A percentile compares a stretch with the other conserved stretches of the same genome.
phyloP scores from a whole-genome alignment of 495 filamentous ascomycete species.

The Daldinia loculata region DNA sequence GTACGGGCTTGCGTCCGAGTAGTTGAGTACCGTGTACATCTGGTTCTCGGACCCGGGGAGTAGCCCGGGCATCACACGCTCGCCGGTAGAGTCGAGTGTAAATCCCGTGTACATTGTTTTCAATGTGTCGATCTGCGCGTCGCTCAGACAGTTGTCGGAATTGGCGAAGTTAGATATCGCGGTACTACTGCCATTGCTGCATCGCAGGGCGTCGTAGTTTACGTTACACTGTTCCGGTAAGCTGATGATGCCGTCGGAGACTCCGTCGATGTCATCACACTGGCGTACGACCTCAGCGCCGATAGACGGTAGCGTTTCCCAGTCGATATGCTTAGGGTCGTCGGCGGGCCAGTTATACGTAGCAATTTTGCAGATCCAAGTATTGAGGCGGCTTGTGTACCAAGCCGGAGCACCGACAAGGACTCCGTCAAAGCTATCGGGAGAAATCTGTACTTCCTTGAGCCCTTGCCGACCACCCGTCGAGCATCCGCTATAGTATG shows the following conservation, averaged over 20 bases:
- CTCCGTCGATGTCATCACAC: conserved; percentile 71
- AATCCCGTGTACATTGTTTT: conserved; percentile 64
- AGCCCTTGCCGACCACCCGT: conserved; percentile 68
- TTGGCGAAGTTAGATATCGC: conserved; percentile 35
- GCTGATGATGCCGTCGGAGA: conserved; percentile 71
- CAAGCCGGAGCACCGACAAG: conserved; percentile 67
- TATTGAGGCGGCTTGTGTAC: conserved; percentile 62
- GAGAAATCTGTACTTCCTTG: conserved; percentile 61
- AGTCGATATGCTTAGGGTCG: conserved; percentile 61
- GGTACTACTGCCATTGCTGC: conserved; percentile 46
- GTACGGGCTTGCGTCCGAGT: conserved; percentile 48
- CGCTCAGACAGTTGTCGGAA: conserved; percentile 61
- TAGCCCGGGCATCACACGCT: conserved; percentile 64
- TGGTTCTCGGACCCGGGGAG: conserved; percentile 54
- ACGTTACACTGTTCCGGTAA: conserved; percentile 67
- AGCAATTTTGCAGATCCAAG: conserved; percentile 55
- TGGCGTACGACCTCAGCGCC: conserved; percentile 68
- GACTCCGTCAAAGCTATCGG: conserved; percentile 72
- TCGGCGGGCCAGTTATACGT: conserved; percentile 52
- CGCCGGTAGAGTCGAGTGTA: conserved; percentile 55
- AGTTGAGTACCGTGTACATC: conserved; percentile 50
- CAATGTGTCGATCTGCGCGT: conserved; percentile 63
- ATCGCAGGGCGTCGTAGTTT: conserved; percentile 61
- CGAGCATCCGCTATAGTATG: conserved; percentile 67
- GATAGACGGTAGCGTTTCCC: conserved; percentile 60